Evolutionary conservation across 2,329 filamentous ascomycete genomes (phyloP).

Genomic region (Hymenoscyphus linearis): DNA sequence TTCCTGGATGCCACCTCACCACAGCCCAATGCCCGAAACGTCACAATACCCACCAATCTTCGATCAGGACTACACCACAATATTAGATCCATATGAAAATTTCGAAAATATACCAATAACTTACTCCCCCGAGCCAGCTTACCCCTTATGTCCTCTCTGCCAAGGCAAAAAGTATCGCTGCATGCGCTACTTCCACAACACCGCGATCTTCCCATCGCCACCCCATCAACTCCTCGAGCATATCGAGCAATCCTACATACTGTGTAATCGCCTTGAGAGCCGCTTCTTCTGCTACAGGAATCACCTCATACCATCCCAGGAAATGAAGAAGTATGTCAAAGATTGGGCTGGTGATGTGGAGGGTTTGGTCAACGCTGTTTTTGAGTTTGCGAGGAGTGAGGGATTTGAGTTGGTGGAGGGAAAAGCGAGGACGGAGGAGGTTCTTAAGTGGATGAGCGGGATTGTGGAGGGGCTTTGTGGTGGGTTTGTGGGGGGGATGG

Average conservation of each 20-base stretch:
- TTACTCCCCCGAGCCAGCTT: background rate
- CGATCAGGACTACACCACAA: background rate
- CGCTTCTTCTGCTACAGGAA: conserved; percentile 22
- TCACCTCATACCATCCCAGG: conserved; percentile 9
- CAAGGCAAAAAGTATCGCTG: conserved; percentile 25
- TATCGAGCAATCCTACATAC: conserved; percentile 23
- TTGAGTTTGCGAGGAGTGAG: conserved; percentile 1
- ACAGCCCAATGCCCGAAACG: background rate
- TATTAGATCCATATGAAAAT: background rate
- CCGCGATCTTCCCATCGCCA: conserved; percentile 18
- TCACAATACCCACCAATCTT: background rate
- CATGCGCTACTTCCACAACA: conserved; percentile 28
- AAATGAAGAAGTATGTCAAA: conserved; percentile 11
- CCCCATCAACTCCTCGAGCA: conserved; percentile 21
- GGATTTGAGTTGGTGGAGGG: conserved; percentile 7
- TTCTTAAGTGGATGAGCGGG: conserved; percentile 15
- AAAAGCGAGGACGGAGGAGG: conserved; percentile 4
- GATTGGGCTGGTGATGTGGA: conserved; percentile 16
- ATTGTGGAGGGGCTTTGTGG: conserved; percentile 14
- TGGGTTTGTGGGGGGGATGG: conserved; percentile 13
- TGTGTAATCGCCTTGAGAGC: conserved; percentile 23
- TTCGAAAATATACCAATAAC: background rate
- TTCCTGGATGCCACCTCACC: background rate
- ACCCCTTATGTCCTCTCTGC: conserved; percentile 9
- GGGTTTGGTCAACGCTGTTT: conserved; percentile 12